Conservation (phyloP, 139 green algal genomes). For the Chlorella sp. region DNA sequence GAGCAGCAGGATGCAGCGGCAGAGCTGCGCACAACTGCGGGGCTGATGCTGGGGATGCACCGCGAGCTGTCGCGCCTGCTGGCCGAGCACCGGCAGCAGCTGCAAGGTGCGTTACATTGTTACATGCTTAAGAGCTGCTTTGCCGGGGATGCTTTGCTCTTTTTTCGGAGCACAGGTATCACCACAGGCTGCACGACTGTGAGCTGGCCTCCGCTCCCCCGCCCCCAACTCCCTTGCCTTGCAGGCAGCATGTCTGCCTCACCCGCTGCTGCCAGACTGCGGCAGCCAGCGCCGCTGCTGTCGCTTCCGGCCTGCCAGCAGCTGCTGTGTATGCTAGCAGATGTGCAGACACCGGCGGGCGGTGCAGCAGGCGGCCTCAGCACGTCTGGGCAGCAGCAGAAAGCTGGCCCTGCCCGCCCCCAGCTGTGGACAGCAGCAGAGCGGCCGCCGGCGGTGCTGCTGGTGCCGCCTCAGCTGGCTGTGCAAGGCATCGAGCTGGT, state of each 20-base stretch:
- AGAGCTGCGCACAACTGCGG: constrained; percentile 9
- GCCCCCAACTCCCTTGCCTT: too few relatives aligned
- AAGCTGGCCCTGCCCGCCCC: neutral
- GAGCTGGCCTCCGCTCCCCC: too few relatives aligned
- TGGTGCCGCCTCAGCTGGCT: constrained; percentile 27
- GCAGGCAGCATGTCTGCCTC: too few relatives aligned
- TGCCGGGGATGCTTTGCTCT: too few relatives aligned
- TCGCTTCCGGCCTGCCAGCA: constrained; percentile 17
- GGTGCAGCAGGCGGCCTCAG: neutral
- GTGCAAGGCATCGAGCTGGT: constrained; percentile 14
- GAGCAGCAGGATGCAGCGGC: neutral
- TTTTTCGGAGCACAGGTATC: too few relatives aligned
- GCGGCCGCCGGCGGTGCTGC: neutral
- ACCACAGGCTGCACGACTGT: too few relatives aligned
- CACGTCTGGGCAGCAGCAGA: too few relatives aligned
- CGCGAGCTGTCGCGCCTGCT: constrained; percentile 18
- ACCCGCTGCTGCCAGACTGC: too few relatives aligned
- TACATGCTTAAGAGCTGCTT: too few relatives aligned
- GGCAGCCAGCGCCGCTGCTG: neutral
- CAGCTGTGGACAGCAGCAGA: neutral
- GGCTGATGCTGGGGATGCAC: constrained; percentile 23
- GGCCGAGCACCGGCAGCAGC: neutral
- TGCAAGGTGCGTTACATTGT: too few relatives aligned
- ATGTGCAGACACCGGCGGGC: neutral
- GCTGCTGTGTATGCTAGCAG: constrained; percentile 6